Conservation (phyloP, 176 grass and related monocot genomes). For the Musa acuminata region DNA sequence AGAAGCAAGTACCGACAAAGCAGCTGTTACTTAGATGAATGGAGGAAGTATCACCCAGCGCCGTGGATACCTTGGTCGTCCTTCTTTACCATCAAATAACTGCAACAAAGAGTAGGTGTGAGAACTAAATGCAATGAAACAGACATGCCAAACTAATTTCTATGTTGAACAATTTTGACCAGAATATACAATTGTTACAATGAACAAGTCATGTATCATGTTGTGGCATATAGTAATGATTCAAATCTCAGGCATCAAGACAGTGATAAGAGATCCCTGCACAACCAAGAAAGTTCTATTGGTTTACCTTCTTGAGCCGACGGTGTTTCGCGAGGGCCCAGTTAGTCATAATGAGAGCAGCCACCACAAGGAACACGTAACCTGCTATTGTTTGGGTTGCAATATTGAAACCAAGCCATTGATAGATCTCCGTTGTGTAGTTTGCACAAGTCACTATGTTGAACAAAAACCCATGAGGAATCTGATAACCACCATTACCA, state of each 20-base stretch:
- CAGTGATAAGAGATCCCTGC: background rate
- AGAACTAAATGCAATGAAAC: background rate
- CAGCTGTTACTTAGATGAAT: slow-evolving; percentile 44
- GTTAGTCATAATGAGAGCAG: slow-evolving; percentile 80
- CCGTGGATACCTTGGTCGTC: slow-evolving; percentile 71
- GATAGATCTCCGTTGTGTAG: slow-evolving; percentile 98
- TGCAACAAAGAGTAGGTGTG: slow-evolving; percentile 8
- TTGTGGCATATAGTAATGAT: no score
- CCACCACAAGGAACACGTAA: slow-evolving; percentile 70
- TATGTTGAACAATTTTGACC: background rate
- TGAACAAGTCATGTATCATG: no score
- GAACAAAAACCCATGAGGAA: slow-evolving; percentile 85
- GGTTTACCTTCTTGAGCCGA: slow-evolving; percentile 76
- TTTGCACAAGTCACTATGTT: slow-evolving; percentile 95
- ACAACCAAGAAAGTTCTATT: background rate
- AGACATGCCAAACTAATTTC: background rate
- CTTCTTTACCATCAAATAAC: slow-evolving; percentile 87
- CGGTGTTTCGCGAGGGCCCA: slow-evolving; percentile 84
- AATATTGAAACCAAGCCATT: slow-evolving; percentile 91
- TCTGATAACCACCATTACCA: slow-evolving; percentile 80
- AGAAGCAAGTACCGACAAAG: background rate
- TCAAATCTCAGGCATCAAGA: no score
- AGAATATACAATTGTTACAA: background rate
- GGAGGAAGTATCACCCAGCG: slow-evolving; percentile 94
- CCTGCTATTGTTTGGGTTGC: slow-evolving; percentile 86